These are phyloP conservation scores for Epichloe sp. DNA, from an alignment of 2,329 filamentous ascomycete genomes.

Conservation along the genomic window DNA sequence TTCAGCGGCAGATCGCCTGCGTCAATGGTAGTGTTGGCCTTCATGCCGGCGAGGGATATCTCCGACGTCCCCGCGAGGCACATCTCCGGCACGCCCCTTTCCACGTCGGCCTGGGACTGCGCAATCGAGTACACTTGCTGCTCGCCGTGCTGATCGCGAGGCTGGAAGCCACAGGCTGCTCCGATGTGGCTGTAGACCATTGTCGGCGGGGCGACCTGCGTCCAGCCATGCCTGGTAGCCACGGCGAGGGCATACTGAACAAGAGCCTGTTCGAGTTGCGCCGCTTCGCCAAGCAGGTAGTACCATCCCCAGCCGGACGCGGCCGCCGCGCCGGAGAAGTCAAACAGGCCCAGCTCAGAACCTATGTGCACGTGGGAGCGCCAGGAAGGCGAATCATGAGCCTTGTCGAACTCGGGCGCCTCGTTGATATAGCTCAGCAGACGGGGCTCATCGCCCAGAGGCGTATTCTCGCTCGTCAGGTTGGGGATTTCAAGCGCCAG, in stretches of 20 bases:
- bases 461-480: conserved; percentile 65
- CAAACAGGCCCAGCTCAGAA: conserved; percentile 71
- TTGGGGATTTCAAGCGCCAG: conserved; percentile 77
- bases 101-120: conserved; percentile 49
- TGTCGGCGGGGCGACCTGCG: conserved; percentile 68
- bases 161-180: conserved; percentile 85
- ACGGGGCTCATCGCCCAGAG: conserved; percentile 50
- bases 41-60: conserved; percentile 86
- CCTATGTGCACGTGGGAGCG: conserved; percentile 81
- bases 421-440: conserved; percentile 71
- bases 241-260: conserved; percentile 72
- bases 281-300: conserved; percentile 82
- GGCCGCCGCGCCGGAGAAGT: conserved; percentile 71
- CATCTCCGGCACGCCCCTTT: conserved; percentile 51
- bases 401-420: conserved; percentile 31
- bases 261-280: conserved; percentile 87
- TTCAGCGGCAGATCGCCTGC: conserved; percentile 59
- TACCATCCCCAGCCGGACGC: conserved; percentile 97
- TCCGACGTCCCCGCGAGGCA: conserved; percentile 82
- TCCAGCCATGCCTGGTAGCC: conserved; percentile 64
- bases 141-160: conserved; percentile 78
- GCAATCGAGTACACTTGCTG: conserved; percentile 80
- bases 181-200: conserved; percentile 89
- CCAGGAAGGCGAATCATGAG: conserved; percentile 29
- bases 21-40: conserved; percentile 58